A percentile compares a stretch with the other conserved stretches of the same genome.
Conservation (phyloP, 805 yeast species). For the Maudiozyma serrabonitensis region DNA sequence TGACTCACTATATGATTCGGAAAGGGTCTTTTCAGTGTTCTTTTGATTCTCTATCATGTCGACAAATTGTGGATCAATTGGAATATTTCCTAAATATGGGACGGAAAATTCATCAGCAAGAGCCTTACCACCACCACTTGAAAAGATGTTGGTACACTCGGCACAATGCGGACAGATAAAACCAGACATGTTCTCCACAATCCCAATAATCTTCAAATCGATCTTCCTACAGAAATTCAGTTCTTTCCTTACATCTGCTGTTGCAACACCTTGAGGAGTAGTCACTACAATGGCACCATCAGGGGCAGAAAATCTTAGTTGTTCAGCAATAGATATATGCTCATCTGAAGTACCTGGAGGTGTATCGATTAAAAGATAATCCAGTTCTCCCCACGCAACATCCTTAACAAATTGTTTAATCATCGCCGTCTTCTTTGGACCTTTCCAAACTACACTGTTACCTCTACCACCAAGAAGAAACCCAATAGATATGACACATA, state of each 20-base stretch:
- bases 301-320: conserved; percentile 56
- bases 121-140: conserved; percentile 81
- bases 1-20: conserved; percentile 30
- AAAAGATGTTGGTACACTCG: conserved; percentile 86
- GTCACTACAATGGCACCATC: conserved; percentile 95
- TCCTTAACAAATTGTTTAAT: conserved; percentile 85
- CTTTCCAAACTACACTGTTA: conserved; percentile 94
- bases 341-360: conserved; percentile 99
- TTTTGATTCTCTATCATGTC: conserved; percentile 65
- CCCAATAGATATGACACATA: conserved; percentile 79
- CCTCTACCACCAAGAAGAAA: conserved; percentile 77
- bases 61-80: conserved; percentile 88
- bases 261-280: conserved; percentile 89
- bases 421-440: conserved; percentile 98
- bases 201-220: conserved; percentile 67
- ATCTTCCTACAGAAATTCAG: conserved; percentile 87
- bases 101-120: conserved; percentile 56
- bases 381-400: conserved; percentile 79
- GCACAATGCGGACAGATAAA: conserved; percentile 89
- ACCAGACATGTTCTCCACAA: conserved; percentile 95
- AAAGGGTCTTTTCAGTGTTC: conserved; percentile 21
- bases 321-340: conserved; percentile 94
- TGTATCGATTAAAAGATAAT: conserved; percentile 79
- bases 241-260: conserved; percentile 91
- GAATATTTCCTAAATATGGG: conserved; percentile 75